Evolutionary conservation across 805 yeast species (phyloP).

Genomic region (Yarrowia deformans): DNA sequence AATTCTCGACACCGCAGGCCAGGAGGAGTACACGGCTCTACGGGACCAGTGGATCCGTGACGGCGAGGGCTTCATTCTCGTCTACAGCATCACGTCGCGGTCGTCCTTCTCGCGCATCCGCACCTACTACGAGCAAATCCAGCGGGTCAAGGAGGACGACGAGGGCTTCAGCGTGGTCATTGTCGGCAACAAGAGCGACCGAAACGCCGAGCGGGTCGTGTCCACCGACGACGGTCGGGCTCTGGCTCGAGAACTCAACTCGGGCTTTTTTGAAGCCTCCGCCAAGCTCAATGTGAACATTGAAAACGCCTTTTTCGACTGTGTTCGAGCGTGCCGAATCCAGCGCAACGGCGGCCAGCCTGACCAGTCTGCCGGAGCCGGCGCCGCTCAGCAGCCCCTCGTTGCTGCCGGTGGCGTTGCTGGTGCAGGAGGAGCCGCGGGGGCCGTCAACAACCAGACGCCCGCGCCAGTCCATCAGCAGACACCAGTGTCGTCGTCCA

Average conservation of each 20-base stretch:
- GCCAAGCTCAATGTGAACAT: constrained; percentile 93
- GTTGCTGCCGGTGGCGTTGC: constrained; percentile 13
- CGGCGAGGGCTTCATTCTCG: constrained; percentile 90
- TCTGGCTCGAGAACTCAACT: constrained; percentile 64
- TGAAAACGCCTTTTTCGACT: constrained; percentile 76
- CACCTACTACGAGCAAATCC: constrained; percentile 79
- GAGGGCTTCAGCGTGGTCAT: constrained; percentile 76
- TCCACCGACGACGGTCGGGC: constrained; percentile 83
- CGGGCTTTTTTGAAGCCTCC: constrained; percentile 81
- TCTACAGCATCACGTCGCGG: constrained; percentile 85
- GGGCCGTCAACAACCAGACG: neutral
- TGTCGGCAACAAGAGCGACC: constrained; percentile 89
- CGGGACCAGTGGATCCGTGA: constrained; percentile 90
- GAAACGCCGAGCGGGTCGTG: constrained; percentile 77
- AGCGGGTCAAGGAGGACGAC: constrained; percentile 69
- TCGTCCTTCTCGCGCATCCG: constrained; percentile 84
- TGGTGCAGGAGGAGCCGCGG: constrained; percentile 6
- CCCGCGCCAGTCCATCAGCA: constrained; percentile 15
- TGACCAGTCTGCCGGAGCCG: constrained; percentile 12
- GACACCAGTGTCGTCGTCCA: neutral
- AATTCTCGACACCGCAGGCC: constrained; percentile 94
- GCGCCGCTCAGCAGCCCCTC: constrained; percentile 8
- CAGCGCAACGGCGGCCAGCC: constrained; percentile 59
- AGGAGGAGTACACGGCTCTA: constrained; percentile 78
- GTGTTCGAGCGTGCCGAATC: constrained; percentile 73